A percentile compares a stretch with the other conserved stretches of the same genome.
Conservation (phyloP, 2,329 filamentous ascomycete genomes). For the Clarireedia hainanense region DNA sequence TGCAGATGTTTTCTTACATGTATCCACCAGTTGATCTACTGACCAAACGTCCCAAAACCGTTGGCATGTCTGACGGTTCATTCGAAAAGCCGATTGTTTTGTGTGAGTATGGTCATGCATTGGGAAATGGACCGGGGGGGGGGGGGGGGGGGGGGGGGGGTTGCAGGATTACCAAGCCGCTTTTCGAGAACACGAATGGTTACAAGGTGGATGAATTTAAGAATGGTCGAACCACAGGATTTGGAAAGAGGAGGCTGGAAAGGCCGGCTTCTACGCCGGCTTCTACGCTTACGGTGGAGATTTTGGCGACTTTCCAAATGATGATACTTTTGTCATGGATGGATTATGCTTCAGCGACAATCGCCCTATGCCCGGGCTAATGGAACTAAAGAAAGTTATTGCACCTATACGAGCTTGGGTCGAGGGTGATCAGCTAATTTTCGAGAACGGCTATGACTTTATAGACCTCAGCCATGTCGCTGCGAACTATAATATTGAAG, state of each 20-base stretch:
- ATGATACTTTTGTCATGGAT: slow-evolving; percentile 55
- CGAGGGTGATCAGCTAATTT: slow-evolving; percentile 29
- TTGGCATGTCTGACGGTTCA: slow-evolving; percentile 38
- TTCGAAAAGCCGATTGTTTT: too few species aligned
- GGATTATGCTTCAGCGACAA: slow-evolving; percentile 48
- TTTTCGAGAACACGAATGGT: too few species aligned
- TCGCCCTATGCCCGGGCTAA: slow-evolving; percentile 46
- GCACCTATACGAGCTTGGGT: slow-evolving; percentile 42
- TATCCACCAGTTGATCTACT: slow-evolving; percentile 43
- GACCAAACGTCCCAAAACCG: slow-evolving; percentile 28
- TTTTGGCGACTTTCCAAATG: slow-evolving; percentile 53
- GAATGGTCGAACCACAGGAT: slow-evolving; percentile 57
- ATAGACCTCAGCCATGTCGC: slow-evolving; percentile 41
- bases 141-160: too few species aligned
- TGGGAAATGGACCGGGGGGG: too few species aligned
- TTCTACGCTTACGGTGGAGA: slow-evolving; percentile 56
- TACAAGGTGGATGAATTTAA: too few species aligned
- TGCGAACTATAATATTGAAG: slow-evolving; percentile 38
- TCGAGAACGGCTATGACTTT: slow-evolving; percentile 45
- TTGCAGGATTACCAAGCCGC: too few species aligned
- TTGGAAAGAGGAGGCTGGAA: slow-evolving; percentile 34
- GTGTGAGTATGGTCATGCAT: too few species aligned
- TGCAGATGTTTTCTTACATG: slow-evolving; percentile 50
- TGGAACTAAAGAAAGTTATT: slow-evolving; percentile 50
- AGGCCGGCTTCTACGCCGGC: slow-evolving; percentile 36